Evolutionary conservation across 768 basidiomycete genomes (phyloP), one percentile per base, ranked within the genome.

Genomic region (Leccinum subgranulosum): DNA sequence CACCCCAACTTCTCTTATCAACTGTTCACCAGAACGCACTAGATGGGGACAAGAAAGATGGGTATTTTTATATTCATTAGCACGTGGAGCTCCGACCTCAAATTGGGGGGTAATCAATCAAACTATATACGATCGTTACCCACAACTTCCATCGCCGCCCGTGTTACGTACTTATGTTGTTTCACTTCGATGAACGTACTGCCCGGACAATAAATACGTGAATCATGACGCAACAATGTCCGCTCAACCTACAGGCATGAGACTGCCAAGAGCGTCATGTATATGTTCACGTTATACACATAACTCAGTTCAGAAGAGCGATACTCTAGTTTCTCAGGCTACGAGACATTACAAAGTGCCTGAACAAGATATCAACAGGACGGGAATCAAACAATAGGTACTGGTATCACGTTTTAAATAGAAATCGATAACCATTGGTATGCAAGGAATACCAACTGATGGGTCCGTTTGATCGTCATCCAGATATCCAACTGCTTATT

Each of bases 301-400:
- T 23, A 23, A 23, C 23, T 23, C 23, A 23, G 23, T 23, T 23
- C 23, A 23, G 23, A 11, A 28, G 4, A 48, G 21, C 9, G 15
- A 25, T 28, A 48, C 15, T 39, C 39, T 25, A 33, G 45, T 45
- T 56, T 36, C 49, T 47, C 43, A 43, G 10, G 28, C n/a, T 48
- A n/a, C 1, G 19, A 43, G 49, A 57, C 11, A 56, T 45, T 52
- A 61, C 50, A 29, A 58, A 23, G 11, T 41, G 41, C 46, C 15
- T n/a, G 7, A 29, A 59, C 53, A 65, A 48, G 15, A 41, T 36
- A 50, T 53, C 46, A 41, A 48, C 11, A 4, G 55, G 11, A 19
- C 7, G 52, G 36, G 29, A 53, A 49, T 51, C 15, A 12, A 39
- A n/a, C 28, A 58, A 46, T 2, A 10, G 36, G 53, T 43, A 55